Base-by-base conservation (phyloP, 1,139 yeast genomes). In the Debaryomyces sp. region DNA sequence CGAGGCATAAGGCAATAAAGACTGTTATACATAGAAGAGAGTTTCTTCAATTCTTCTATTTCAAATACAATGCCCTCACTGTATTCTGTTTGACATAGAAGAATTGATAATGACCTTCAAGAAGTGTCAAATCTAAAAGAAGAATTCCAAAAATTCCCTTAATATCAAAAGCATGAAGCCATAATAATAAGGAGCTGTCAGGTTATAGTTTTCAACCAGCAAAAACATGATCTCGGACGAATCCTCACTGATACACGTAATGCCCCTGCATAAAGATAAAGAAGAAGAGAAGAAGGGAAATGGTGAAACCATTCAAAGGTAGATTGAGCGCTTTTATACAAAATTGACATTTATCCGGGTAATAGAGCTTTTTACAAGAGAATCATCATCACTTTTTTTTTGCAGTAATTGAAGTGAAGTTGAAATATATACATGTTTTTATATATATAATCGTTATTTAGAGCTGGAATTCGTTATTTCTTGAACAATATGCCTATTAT, bases 171-270 rank as follows among this genome's bases (percentile, higher is more conserved):
- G 64, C 77, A 57, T 80, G 69, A 69, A 75, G 77, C 70, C 67
- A 66, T 66, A 73, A 69, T 80, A 73, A 74, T 67, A 74, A 85
- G 89, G 86, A 91, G 98, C 82, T 91, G 97, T 91, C 97, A 85
- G 96, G 94, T 89, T 87, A 86, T 83, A 87, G 94, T 91, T 92
- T 92, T 92, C 97, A 92, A 92, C 97, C 96, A 92, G 99, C 99
- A 92, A 92, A 91, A 89, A 92, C 98, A 92, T 96, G 96, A 90
- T 90, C 99, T 92, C 99, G 98, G 98, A 94, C 97, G 97, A 91
- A 91, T 94, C 98, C 97, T 92, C 99, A 92, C 96, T 91, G 98
- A 92, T 89, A 90, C 96, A 96, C 96, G 98, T 92, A 92, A 91
- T 91, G 96, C 97, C 98, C 98, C 89, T 88, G 99, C 98, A 92